Percentiles rank a stretch among this genome's conserved stretches.
These are phyloP conservation scores for Lactifluus hygrophoroides DNA, from an alignment of 768 basidiomycete species.

Conservation along the genomic window DNA sequence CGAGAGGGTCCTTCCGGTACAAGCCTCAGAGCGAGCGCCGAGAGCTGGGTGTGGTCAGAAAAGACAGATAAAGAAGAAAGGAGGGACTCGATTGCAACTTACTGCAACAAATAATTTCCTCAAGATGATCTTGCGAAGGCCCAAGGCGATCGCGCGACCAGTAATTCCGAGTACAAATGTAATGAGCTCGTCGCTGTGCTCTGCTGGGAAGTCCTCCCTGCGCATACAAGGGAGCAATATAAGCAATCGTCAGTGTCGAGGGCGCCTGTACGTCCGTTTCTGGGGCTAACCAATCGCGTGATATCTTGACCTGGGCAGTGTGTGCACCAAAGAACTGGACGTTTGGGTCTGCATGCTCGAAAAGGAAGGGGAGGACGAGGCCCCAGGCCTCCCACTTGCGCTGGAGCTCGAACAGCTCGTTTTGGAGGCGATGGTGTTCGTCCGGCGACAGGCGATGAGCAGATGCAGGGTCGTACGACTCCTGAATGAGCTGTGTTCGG, in stretches of 20 bases:
- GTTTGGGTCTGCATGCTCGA: conserved; percentile 58
- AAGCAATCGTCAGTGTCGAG: not conserved
- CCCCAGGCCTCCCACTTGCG: conserved; percentile 78
- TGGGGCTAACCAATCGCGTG: conserved; percentile 70
- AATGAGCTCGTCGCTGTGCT: conserved; percentile 49
- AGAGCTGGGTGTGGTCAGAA: not conserved
- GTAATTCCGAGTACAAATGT: conserved; percentile 66
- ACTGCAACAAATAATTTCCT: conserved; percentile 87
- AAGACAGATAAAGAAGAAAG: not conserved
- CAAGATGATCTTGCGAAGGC: conserved; percentile 61
- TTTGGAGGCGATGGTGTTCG: conserved; percentile 54
- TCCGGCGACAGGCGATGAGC: conserved; percentile 43
- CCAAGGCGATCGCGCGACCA: conserved; percentile 49
- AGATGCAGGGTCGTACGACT: conserved; percentile 46
- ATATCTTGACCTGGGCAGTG: conserved; percentile 89
- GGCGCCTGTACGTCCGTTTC: not conserved
- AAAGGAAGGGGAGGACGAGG: conserved; percentile 64
- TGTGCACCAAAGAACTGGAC: conserved; percentile 96
- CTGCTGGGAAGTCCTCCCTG: conserved; percentile 69
- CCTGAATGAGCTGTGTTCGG: conserved; percentile 51
- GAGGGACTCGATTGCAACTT: too few relatives aligned
- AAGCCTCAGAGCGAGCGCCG: conserved; percentile 61
- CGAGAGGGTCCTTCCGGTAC: conserved; percentile 46
- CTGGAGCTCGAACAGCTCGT: conserved; percentile 69
- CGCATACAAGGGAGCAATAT: not conserved